Conservation (phyloP, 495 filamentous ascomycete species). For the Aspergillus panamensis region DNA sequence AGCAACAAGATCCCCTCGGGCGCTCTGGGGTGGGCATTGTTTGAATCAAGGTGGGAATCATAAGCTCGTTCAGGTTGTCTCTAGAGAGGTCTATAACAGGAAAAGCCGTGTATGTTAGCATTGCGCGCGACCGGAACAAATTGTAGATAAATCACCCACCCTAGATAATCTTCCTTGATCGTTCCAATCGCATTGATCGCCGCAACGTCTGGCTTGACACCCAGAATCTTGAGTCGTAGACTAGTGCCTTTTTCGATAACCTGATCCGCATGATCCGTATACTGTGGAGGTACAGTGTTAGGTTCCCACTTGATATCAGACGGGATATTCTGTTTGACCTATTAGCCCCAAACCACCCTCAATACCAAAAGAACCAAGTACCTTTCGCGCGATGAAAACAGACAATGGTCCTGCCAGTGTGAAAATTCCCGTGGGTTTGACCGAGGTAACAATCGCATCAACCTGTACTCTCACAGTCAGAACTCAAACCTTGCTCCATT, state of each 20-base stretch:
- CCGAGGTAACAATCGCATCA: slow-evolving; percentile 84
- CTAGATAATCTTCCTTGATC: slow-evolving; percentile 78
- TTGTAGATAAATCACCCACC: slow-evolving; percentile 32
- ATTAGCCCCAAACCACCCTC: slow-evolving; percentile 19
- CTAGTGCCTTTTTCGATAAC: slow-evolving; percentile 92
- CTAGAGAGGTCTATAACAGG: slow-evolving; percentile 37
- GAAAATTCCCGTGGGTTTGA: slow-evolving; percentile 91
- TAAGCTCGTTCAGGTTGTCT: slow-evolving; percentile 1
- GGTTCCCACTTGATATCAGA: slow-evolving; percentile 89
- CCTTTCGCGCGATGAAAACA: slow-evolving; percentile 84
- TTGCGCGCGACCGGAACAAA: not conserved
- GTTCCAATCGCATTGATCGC: slow-evolving; percentile 95
- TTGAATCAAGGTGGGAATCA: slow-evolving; percentile 10
- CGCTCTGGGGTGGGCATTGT: slow-evolving; percentile 8
- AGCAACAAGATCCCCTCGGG: not conserved
- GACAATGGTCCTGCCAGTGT: slow-evolving; percentile 81
- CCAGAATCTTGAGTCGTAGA: slow-evolving; percentile 88
- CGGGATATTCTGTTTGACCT: slow-evolving; percentile 70
- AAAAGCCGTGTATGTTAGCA: slow-evolving; percentile 9
- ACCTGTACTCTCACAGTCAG: slow-evolving; percentile 51
- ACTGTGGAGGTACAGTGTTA: slow-evolving; percentile 81
- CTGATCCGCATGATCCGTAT: slow-evolving; percentile 82
- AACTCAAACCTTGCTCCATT: not conserved
- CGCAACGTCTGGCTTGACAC: slow-evolving; percentile 84
- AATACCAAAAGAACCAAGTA: slow-evolving; percentile 42